Conservation (phyloP, 1,284 basidiomycete genomes). For the Pyrrhoderma noxium region DNA sequence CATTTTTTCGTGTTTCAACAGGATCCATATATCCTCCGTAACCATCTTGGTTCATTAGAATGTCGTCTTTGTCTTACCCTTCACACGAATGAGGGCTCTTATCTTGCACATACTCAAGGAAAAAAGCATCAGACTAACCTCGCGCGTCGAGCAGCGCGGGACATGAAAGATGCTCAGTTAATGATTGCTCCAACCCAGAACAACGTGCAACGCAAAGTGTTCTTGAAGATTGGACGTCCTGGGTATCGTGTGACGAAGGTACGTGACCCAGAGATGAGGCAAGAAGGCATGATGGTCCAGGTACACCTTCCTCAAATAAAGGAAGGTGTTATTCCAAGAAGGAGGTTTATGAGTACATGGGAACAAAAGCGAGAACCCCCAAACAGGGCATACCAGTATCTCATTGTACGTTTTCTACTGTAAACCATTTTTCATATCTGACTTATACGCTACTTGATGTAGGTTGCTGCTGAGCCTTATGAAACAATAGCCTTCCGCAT, state of each 20-base stretch:
- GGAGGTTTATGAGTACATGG: conserved; percentile 97
- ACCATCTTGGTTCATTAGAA: conserved; percentile 95
- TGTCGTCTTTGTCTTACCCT: conserved; percentile 96
- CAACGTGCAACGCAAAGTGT: conserved; percentile 82
- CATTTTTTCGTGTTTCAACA: conserved; percentile 27
- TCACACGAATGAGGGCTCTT: conserved; percentile 98
- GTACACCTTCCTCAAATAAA: conserved; percentile 95
- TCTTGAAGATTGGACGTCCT: conserved; percentile 95
- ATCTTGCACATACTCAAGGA: conserved; percentile 98
- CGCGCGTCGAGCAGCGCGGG: conserved; percentile 89
- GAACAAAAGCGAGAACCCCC: conserved; percentile 95
- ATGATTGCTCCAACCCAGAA: conserved; percentile 75
- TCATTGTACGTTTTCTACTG: conserved; percentile 64
- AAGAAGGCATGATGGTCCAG: conserved; percentile 95
- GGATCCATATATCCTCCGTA: conserved; percentile 99
- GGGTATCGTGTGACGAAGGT: conserved; percentile 92
- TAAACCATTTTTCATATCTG: conserved; percentile 6
- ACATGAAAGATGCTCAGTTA: conserved; percentile 88
- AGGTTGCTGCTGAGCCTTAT: conserved; percentile 98
- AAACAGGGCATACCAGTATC: conserved; percentile 94
- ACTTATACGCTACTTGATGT: conserved; percentile 16
- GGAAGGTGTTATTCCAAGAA: conserved; percentile 73
- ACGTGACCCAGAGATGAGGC: conserved; percentile 67
- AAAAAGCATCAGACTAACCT: conserved; percentile 99
- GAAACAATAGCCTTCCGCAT: conserved; percentile 98